These are phyloP conservation scores for Parmelia sp. DNA, from an alignment of 495 filamentous ascomycete species.

Conservation along the genomic window DNA sequence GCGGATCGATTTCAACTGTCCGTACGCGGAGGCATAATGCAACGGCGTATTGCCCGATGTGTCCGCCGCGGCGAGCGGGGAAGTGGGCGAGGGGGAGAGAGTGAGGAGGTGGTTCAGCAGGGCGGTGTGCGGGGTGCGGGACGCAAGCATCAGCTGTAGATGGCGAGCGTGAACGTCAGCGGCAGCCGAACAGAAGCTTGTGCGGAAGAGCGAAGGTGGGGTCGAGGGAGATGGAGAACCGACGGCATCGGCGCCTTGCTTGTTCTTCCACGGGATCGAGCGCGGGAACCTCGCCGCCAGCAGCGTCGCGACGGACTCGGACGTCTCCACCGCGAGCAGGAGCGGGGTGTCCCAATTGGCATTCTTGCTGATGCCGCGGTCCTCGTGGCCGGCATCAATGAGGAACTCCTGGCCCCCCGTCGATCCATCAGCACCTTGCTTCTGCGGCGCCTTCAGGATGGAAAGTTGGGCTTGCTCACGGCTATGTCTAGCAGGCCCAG, in stretches of 20 bases:
- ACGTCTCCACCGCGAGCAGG: constrained; percentile 48
- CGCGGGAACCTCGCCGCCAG: constrained; percentile 36
- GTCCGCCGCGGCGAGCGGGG: constrained; percentile 37
- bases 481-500: constrained; percentile 61
- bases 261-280: constrained; percentile 47
- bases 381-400: constrained; percentile 28
- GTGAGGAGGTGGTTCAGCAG: constrained; percentile 19
- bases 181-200: too few species aligned
- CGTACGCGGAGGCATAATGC: constrained; percentile 60
- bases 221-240: constrained; percentile 25
- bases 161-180: background rate
- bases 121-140: constrained; percentile 16
- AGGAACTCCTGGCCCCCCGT: constrained; percentile 20
- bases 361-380: constrained; percentile 57
- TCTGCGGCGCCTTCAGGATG: too few species aligned
- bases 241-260: constrained; percentile 47
- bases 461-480: constrained; percentile 26
- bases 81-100: constrained; percentile 12
- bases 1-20: constrained; percentile 65
- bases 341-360: constrained; percentile 65
- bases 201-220: too few species aligned
- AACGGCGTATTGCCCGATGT: constrained; percentile 68
- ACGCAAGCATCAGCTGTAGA: constrained; percentile 24
- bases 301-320: constrained; percentile 54
- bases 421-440: background rate